Evolutionary conservation across 1,139 yeast genomes (phyloP), one percentile per base, ranked within the genome.

Genomic region (Hansenula lynferdii): DNA sequence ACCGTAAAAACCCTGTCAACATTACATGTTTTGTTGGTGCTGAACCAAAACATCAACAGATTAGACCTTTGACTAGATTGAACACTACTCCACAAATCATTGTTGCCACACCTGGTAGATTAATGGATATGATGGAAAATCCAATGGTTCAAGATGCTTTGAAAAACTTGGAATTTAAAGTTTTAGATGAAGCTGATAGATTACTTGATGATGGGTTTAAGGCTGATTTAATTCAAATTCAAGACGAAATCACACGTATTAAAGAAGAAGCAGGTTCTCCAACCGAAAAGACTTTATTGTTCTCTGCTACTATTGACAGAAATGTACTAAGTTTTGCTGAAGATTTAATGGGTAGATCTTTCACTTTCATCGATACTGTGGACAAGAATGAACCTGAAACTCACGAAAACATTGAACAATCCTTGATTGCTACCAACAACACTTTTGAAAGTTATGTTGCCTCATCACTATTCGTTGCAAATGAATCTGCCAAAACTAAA

Each of bases 61-160:
- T 71, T 35, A 52, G 48, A 22, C 58, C 59, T 17, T 53, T 67
- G 53, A 37, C 42, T 19, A 38, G 44, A 12, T 56, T 57, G 40
- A 12, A 19, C 5, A 35, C 44, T 11, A 50, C 51, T 5, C 73
- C 72, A 14, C 70, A 72, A 29, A 77, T 90, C 48, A 75, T 87
- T 31, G 84, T 89, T 44, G 95, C 89, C 15, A 89, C 97, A 5
- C 97, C 97, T 1, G 97, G 97, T 47, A 75, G 97, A 64, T 70
- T 89, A 42, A 60, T 71, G 40, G 95, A 83, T 50, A 64, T 75
- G 43, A 61, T 87, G 40, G 50, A 61, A 25, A 64, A 66, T 26
- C 67, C 65, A 32, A 70, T 70, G 40, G 72, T 78, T 42, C 64
- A 71, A 15, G 59, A 61, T 20, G 68, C 70, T 31, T 82, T 87